Evolutionary conservation across 225 moss, liverwort and hornwort genomes (phyloP).

Genomic region (Thuidium tamariscinum): DNA sequence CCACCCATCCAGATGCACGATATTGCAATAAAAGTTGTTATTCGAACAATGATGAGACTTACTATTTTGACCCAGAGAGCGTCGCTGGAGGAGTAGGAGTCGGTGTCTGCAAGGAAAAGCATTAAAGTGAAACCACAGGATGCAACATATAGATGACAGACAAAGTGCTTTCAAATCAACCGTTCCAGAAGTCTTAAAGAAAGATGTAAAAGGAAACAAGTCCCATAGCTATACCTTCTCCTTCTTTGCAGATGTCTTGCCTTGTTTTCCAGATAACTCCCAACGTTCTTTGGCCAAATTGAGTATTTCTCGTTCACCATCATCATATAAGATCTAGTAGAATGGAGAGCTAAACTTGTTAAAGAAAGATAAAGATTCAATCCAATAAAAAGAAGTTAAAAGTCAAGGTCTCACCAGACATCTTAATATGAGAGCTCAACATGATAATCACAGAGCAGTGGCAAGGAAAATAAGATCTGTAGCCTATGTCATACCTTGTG

Average conservation of each 20-base stretch:
- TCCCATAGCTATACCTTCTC: conserved; percentile 15
- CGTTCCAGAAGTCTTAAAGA: neutral
- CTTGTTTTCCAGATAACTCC: conserved; percentile 36
- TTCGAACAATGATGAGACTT: neutral
- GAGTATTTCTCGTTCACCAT: conserved; percentile 73
- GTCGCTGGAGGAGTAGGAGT: conserved; percentile 19
- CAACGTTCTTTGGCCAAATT: conserved; percentile 59
- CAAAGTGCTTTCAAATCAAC: neutral
- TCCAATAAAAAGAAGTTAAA: neutral
- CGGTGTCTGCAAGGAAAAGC: conserved; percentile 12
- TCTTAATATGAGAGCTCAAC: neutral
- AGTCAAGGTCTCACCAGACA: neutral
- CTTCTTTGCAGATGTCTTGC: conserved; percentile 38
- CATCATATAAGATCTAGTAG: conserved; percentile 67
- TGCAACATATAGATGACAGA: neutral
- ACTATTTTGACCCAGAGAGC: conserved; percentile 42
- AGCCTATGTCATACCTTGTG: conserved; percentile 51
- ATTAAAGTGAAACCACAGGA: neutral
- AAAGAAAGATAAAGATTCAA: neutral
- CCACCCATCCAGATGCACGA: neutral
- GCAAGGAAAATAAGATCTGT: neutral
- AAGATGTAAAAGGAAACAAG: neutral
- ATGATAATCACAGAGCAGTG: neutral
- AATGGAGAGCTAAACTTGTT: neutral
- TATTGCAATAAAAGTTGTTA: neutral